Evolutionary conservation across 1,139 yeast genomes (phyloP).

Genomic region (Hyphopichia buzzinii): DNA sequence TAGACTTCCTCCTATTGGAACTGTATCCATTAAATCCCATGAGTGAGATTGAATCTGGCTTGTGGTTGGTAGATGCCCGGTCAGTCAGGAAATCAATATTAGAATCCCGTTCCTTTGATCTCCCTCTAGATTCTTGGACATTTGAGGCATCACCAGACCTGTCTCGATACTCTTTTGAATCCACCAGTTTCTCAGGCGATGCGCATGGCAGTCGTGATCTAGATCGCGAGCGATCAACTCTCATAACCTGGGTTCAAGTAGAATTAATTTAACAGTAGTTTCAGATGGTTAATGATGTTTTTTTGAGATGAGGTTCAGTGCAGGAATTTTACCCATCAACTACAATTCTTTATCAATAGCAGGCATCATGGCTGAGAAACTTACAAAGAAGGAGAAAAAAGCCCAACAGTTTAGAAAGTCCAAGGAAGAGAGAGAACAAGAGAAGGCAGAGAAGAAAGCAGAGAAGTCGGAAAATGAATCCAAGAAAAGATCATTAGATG

Average conservation of each 20-base stretch:
- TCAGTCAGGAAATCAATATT: slow-evolving; percentile 2
- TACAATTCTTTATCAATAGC: neutral
- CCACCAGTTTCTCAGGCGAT: slow-evolving; percentile 6
- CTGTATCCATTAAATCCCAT: slow-evolving; percentile 70
- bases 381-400: slow-evolving; percentile 77
- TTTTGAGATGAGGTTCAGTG: neutral
- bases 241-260: neutral
- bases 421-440: slow-evolving; percentile 34
- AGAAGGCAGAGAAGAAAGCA: slow-evolving; percentile 19
- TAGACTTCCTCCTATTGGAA: too few species aligned
- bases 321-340: slow-evolving; percentile 1
- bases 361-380: slow-evolving; percentile 27
- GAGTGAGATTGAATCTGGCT: slow-evolving; percentile 34
- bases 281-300: neutral
- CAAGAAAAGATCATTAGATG: slow-evolving; percentile 10
- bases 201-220: slow-evolving; percentile 22
- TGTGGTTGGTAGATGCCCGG: too few species aligned
- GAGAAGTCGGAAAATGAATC: slow-evolving; percentile 12
- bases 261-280: neutral
- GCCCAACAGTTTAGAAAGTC: slow-evolving; percentile 66
- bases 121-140: slow-evolving; percentile 23
- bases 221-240: slow-evolving; percentile 12
- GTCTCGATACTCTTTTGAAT: slow-evolving; percentile 1
- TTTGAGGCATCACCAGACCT: slow-evolving; percentile 1
- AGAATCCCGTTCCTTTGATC: slow-evolving; percentile 19